These are phyloP conservation scores for Eremothecium gossypii DNA, from an alignment of 1,139 yeast species.

Conservation along the genomic window DNA sequence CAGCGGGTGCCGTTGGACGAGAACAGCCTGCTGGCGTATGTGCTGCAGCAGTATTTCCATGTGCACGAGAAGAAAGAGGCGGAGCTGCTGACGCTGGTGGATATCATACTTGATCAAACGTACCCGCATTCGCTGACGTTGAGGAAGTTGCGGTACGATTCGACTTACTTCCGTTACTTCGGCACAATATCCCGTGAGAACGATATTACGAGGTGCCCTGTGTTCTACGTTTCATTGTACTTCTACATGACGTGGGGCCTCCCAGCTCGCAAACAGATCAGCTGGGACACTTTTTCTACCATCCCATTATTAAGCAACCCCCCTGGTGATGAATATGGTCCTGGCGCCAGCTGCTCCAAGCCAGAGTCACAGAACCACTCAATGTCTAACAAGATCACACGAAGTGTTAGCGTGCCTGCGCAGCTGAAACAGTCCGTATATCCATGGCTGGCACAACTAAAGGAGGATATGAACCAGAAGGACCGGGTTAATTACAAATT, in stretches of 20 bases:
- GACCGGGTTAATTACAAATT: conserved; percentile 28
- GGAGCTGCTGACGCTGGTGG: conserved; percentile 15
- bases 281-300: conserved; percentile 8
- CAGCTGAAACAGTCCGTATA: conserved; percentile 20
- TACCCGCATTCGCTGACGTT: conserved; percentile 29
- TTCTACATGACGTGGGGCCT: conserved; percentile 10
- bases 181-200: conserved; percentile 27
- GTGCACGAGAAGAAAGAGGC: conserved; percentile 6
- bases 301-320: conserved; percentile 5
- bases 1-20: conserved; percentile 6
- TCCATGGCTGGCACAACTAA: conserved; percentile 26
- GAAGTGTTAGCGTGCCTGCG: conserved; percentile 18
- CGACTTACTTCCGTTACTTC: conserved; percentile 25
- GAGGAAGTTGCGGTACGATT: conserved; percentile 25
- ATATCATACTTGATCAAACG: conserved; percentile 29
- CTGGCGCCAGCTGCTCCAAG: neutral
- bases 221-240: conserved; percentile 27
- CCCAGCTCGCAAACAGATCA: conserved; percentile 5
- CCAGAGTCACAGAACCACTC: neutral
- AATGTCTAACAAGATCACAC: conserved; percentile 6
- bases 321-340: neutral
- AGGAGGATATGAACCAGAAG: conserved; percentile 20
- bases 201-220: conserved; percentile 27
- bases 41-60: conserved; percentile 6
- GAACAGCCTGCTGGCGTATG: conserved; percentile 4